phyloP scores from a whole-genome alignment of 805 yeast genomes.

The Candida wancherniae region DNA sequence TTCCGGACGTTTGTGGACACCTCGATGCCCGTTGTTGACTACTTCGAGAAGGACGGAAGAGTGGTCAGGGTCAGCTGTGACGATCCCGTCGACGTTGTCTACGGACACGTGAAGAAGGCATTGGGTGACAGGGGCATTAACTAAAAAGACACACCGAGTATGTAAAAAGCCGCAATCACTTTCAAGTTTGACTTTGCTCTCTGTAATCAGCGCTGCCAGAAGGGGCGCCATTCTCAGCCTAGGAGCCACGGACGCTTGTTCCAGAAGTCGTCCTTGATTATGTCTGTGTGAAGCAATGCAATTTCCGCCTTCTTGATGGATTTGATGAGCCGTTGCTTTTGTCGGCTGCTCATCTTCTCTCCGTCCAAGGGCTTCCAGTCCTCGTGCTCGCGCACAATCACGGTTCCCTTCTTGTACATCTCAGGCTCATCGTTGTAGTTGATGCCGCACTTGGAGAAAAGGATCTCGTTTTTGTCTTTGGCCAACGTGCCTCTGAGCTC shows the following conservation, averaged over 20 bases:
- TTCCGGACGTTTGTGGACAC: constrained; percentile 83
- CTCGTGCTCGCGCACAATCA: constrained; percentile 48
- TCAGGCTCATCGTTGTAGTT: constrained; percentile 91
- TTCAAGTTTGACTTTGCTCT: no score
- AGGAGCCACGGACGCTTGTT: constrained; percentile 33
- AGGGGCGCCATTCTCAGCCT: constrained; percentile 2
- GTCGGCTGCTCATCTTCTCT: constrained; percentile 34
- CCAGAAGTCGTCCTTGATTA: constrained; percentile 67
- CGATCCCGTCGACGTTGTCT: constrained; percentile 75
- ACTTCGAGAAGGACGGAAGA: constrained; percentile 64
- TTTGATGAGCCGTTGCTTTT: constrained; percentile 47
- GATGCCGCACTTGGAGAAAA: constrained; percentile 71
- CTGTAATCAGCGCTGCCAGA: no score
- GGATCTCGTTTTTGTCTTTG: constrained; percentile 81
- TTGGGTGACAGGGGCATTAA: constrained; percentile 41
- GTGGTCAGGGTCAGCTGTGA: constrained; percentile 80
- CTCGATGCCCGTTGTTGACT: constrained; percentile 89
- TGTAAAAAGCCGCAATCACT: not conserved
- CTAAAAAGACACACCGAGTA: constrained; percentile 1
- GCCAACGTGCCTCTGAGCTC: constrained; percentile 72
- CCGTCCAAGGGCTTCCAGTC: constrained; percentile 14
- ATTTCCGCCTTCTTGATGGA: constrained; percentile 46
- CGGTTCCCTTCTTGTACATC: constrained; percentile 80
- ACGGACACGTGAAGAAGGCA: constrained; percentile 60
- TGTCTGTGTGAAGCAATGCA: constrained; percentile 48